Evolutionary conservation across 2,329 filamentous ascomycete genomes (phyloP).

Genomic region (Fusarium xylarioides): DNA sequence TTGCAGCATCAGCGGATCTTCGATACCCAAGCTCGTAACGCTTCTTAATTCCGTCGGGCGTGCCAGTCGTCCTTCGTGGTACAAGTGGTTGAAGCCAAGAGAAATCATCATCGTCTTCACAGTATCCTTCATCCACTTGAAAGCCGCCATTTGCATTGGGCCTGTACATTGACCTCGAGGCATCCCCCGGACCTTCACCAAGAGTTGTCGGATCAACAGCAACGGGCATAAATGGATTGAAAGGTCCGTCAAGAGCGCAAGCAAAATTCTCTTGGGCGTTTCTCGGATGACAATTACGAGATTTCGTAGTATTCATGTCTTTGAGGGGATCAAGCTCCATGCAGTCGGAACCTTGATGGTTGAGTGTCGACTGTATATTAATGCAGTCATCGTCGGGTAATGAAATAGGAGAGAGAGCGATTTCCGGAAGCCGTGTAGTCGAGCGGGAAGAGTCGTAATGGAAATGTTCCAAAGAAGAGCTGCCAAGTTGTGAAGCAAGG

Average conservation of each 20-base stretch:
- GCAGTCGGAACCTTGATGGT: not conserved
- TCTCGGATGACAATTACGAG: not conserved
- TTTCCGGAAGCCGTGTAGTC: not conserved
- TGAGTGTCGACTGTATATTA: not conserved
- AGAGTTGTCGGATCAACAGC: not conserved
- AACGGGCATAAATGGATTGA: not conserved
- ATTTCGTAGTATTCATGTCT: not conserved
- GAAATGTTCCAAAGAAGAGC: slow-evolving; percentile 32
- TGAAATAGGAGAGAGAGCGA: slow-evolving; percentile 30
- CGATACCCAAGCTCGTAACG: slow-evolving; percentile 38
- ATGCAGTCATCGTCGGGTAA: slow-evolving; percentile 25
- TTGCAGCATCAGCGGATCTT: slow-evolving; percentile 39
- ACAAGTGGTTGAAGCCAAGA: slow-evolving; percentile 38
- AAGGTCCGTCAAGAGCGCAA: not conserved
- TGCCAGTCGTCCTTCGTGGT: slow-evolving; percentile 3
- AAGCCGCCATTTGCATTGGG: slow-evolving; percentile 13
- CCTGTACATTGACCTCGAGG: not conserved
- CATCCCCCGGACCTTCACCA: not conserved
- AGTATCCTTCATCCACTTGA: slow-evolving; percentile 45
- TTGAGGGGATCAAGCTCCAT: slow-evolving; percentile 31
- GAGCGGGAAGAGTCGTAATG: not conserved
- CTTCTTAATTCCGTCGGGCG: slow-evolving; percentile 29
- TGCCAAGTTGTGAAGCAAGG: slow-evolving; percentile 36
- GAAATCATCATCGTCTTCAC: slow-evolving; percentile 40
- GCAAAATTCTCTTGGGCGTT: not conserved